Conservation (phyloP, 176 grass and related monocot species). For the Pontederia paniculata region DNA sequence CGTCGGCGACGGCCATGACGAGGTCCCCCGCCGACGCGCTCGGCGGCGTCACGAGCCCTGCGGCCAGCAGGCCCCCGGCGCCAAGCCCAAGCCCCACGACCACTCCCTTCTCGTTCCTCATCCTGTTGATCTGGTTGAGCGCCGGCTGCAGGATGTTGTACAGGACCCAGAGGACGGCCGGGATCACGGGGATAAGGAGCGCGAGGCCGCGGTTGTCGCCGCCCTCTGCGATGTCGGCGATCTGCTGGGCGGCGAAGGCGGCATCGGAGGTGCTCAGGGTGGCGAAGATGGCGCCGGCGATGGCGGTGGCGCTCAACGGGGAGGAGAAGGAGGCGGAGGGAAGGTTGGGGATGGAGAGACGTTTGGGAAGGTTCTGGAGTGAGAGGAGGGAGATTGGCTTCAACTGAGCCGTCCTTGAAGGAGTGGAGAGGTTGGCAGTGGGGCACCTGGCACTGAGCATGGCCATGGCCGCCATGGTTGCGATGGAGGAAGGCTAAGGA, state of each 20-base stretch:
- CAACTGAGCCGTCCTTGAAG: neutral
- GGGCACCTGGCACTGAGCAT: conserved; percentile 4
- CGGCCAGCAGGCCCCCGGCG: neutral
- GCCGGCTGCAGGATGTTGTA: conserved; percentile 1
- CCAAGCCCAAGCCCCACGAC: neutral
- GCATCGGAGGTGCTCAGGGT: neutral
- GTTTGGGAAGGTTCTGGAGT: neutral
- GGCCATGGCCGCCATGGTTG: conserved; percentile 6
- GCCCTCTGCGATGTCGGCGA: neutral
- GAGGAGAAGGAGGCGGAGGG: neutral
- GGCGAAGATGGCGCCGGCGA: neutral
- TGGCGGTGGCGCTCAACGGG: neutral
- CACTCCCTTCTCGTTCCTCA: neutral
- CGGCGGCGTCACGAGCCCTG: neutral
- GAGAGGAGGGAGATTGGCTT: conserved; percentile 5
- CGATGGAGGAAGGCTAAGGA: neutral
- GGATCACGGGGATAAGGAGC: neutral
- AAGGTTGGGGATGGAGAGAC: neutral
- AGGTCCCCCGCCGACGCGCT: neutral
- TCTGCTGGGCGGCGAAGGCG: neutral
- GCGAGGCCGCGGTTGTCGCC: conserved; percentile 1
- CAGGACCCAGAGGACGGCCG: neutral
- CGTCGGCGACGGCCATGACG: neutral
- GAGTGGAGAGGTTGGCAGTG: neutral
- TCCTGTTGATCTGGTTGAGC: conserved; percentile 1